Percentiles rank a stretch among this genome's conserved stretches.
phyloP scores from a whole-genome alignment of 305 asterid genomes.

The Solanum hybrid region DNA sequence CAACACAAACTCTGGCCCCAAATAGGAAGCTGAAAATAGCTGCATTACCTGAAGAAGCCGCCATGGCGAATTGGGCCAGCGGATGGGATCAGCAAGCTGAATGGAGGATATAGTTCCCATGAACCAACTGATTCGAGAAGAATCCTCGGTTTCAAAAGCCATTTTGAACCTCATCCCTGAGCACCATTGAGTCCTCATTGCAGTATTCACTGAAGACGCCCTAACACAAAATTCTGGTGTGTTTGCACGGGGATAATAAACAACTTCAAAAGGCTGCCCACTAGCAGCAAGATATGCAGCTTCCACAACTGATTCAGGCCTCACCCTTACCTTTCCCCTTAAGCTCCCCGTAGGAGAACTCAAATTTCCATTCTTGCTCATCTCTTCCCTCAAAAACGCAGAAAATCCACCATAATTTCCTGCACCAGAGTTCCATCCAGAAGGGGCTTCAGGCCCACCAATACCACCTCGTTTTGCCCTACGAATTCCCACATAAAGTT shows the following conservation, averaged over 20 bases:
- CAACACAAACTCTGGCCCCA: background rate
- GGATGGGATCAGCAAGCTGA: constrained; percentile 60
- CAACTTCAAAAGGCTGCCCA: constrained; percentile 74
- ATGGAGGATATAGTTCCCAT: constrained; percentile 69
- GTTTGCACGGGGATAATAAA: constrained; percentile 67
- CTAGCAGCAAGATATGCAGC: constrained; percentile 70
- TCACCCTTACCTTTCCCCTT: constrained; percentile 57
- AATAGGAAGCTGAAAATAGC: background rate
- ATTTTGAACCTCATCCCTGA: constrained; percentile 89
- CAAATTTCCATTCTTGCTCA: constrained; percentile 26
- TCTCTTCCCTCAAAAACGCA: constrained; percentile 44
- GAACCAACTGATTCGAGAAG: constrained; percentile 76
- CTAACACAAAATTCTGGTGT: constrained; percentile 83
- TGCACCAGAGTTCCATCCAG: constrained; percentile 41
- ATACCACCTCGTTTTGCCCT: constrained; percentile 43
- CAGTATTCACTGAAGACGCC: constrained; percentile 57
- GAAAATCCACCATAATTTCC: constrained; percentile 33
- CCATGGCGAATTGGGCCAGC: constrained; percentile 89
- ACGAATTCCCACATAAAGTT: constrained; percentile 56
- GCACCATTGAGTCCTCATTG: constrained; percentile 67
- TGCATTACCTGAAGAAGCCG: constrained; percentile 70
- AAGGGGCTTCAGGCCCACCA: constrained; percentile 30
- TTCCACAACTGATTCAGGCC: constrained; percentile 63
- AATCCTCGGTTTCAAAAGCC: constrained; percentile 88
- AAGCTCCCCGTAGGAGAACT: constrained; percentile 7